A percentile compares a stretch with the other conserved stretches of the same genome.
phyloP scores from a whole-genome alignment of 78 protist genomes.

The Isochrysis galbana region DNA sequence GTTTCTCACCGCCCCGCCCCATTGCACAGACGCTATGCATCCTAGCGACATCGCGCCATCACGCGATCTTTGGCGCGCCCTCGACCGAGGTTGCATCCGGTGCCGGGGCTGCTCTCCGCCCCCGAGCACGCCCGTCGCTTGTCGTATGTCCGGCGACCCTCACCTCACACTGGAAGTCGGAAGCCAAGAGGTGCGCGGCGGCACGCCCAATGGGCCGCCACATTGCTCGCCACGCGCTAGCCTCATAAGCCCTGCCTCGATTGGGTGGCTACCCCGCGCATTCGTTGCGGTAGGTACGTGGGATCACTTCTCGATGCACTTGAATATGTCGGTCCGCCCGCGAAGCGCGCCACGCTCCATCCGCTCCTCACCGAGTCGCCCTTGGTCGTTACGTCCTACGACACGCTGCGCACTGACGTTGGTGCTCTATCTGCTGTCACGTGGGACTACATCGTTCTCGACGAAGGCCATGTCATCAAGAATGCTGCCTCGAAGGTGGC shows the following conservation, averaged over 20 bases:
- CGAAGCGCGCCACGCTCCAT: background rate
- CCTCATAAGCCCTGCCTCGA: too few species aligned
- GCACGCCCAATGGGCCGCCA: too few species aligned
- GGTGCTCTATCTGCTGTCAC: conserved; percentile 37
- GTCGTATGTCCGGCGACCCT: conserved; percentile 94
- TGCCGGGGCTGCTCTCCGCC: background rate
- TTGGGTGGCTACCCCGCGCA: too few species aligned
- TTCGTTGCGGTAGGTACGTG: background rate
- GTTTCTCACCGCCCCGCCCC: background rate
- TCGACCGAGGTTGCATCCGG: background rate
- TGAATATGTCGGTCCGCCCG: background rate
- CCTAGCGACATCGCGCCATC: conserved; percentile 61
- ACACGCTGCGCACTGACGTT: conserved; percentile 71
- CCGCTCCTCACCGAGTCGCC: background rate
- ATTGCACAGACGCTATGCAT: background rate
- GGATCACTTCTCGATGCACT: background rate
- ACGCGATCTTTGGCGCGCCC: background rate
- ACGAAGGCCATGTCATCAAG: conserved; percentile 96
- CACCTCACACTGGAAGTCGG: conserved; percentile 83
- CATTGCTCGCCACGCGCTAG: too few species aligned
- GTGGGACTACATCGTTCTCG: conserved; percentile 87
- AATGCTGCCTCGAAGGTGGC: conserved; percentile 69
- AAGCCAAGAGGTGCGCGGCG: background rate
- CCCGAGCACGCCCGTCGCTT: conserved; percentile 75
- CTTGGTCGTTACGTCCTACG: conserved; percentile 82